These are phyloP conservation scores for Ilyonectria sp. DNA, from an alignment of 2,329 filamentous ascomycete genomes.

Conservation along the genomic window DNA sequence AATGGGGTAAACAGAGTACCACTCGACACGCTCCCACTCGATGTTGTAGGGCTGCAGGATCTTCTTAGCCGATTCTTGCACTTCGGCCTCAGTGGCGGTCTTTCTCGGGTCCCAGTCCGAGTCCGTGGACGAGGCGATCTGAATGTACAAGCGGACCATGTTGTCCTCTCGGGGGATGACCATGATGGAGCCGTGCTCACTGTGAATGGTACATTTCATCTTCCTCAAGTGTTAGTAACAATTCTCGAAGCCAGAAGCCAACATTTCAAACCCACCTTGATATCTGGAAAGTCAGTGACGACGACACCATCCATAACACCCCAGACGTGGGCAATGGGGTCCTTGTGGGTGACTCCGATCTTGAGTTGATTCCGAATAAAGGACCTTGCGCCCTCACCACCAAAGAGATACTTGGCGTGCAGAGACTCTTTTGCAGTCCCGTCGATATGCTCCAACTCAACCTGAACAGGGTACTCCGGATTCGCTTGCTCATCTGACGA, in stretches of 20 bases:
- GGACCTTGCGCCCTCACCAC: slow-evolving; percentile 80
- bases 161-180: slow-evolving; percentile 81
- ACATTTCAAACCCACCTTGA: slow-evolving; percentile 67
- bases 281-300: slow-evolving; percentile 82
- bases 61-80: slow-evolving; percentile 75
- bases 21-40: slow-evolving; percentile 77
- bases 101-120: slow-evolving; percentile 74
- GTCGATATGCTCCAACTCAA: slow-evolving; percentile 83
- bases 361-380: slow-evolving; percentile 75
- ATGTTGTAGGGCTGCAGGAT: slow-evolving; percentile 78
- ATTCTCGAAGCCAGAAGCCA: background rate
- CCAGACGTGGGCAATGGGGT: slow-evolving; percentile 81
- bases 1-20: slow-evolving; percentile 85
- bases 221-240: slow-evolving; percentile 62
- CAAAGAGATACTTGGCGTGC: slow-evolving; percentile 79
- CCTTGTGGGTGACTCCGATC: slow-evolving; percentile 80
- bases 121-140: slow-evolving; percentile 74
- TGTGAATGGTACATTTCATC: slow-evolving; percentile 85
- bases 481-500: slow-evolving; percentile 69
- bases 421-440: slow-evolving; percentile 78
- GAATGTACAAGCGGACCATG: slow-evolving; percentile 80
- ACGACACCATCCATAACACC: slow-evolving; percentile 83
- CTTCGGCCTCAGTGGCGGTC: slow-evolving; percentile 74
- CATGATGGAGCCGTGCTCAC: slow-evolving; percentile 82
- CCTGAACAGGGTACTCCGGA: slow-evolving; percentile 83